These are phyloP conservation scores for Coleophoma crateriformis DNA, from an alignment of 2,329 filamentous ascomycete genomes.

Conservation along the genomic window DNA sequence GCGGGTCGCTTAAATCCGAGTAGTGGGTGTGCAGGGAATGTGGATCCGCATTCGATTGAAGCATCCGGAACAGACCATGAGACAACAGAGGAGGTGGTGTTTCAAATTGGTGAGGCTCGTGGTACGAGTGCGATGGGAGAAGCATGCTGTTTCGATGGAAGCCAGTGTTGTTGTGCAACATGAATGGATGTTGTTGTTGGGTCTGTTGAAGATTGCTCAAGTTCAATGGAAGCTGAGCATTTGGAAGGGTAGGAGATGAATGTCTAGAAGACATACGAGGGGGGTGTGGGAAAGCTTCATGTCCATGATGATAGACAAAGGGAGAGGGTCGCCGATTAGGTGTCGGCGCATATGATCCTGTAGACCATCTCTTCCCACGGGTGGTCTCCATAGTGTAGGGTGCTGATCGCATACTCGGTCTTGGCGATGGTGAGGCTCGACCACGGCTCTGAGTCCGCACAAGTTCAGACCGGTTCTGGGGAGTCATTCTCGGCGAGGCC, in stretches of 20 bases:
- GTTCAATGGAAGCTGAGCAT: conserved; percentile 39
- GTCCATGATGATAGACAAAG: conserved; percentile 56
- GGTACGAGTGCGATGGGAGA: conserved; percentile 43
- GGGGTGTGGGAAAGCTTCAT: conserved; percentile 49
- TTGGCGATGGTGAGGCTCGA: conserved; percentile 66
- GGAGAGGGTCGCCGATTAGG: conserved; percentile 51
- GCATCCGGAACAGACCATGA: conserved; percentile 66
- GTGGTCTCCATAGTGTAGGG: conserved; percentile 65
- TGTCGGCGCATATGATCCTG: conserved; percentile 61
- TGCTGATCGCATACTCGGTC: conserved; percentile 60
- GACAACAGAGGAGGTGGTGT: conserved; percentile 58
- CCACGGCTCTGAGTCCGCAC: conserved; percentile 62
- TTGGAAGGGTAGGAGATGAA: conserved; percentile 36
- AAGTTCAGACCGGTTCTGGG: conserved; percentile 54
- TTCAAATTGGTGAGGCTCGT: conserved; percentile 47
- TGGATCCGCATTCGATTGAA: conserved; percentile 69
- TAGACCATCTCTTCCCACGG: conserved; percentile 72
- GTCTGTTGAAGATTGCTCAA: conserved; percentile 47
- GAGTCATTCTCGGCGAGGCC: conserved; percentile 62
- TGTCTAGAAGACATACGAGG: conserved; percentile 49
- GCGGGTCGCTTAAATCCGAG: conserved; percentile 68
- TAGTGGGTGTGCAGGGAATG: conserved; percentile 65
- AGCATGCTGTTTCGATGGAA: conserved; percentile 55
- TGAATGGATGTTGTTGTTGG: conserved; percentile 51
- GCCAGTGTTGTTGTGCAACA: conserved; percentile 42